Evolutionary conservation across 2,329 filamentous ascomycete species (phyloP).

Genomic region (Hymenoscyphus repandus): DNA sequence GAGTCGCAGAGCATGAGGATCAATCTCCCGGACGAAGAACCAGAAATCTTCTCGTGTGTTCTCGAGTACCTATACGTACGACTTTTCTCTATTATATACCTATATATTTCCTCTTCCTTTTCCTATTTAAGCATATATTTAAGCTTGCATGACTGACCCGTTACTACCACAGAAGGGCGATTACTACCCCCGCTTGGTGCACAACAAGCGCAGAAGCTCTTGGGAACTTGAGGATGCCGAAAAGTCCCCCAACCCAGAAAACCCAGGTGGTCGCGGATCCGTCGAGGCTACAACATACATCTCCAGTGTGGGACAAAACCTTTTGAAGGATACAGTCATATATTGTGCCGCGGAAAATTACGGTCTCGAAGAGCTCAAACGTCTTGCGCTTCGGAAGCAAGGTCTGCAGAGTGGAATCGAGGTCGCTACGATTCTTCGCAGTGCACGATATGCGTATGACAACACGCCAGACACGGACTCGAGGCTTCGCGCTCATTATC

Average conservation of each 20-base stretch:
- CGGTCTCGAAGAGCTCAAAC: constrained; percentile 77
- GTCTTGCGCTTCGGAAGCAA: constrained; percentile 80
- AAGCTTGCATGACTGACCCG: background rate
- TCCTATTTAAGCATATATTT: background rate
- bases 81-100: background rate
- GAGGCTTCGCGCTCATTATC: constrained; percentile 85
- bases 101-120: background rate
- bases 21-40: constrained; percentile 76
- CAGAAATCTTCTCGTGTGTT: constrained; percentile 84
- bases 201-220: constrained; percentile 73
- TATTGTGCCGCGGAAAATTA: constrained; percentile 88
- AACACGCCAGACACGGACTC: constrained; percentile 87
- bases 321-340: constrained; percentile 84
- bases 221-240: constrained; percentile 72
- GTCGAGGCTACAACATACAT: constrained; percentile 66
- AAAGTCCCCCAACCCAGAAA: constrained; percentile 28
- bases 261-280: constrained; percentile 48
- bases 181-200: constrained; percentile 78
- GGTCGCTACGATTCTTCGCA: constrained; percentile 79
- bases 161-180: constrained; percentile 61
- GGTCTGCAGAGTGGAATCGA: constrained; percentile 90
- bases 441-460: constrained; percentile 83
- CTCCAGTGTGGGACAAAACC: constrained; percentile 55
- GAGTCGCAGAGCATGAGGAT: constrained; percentile 62
- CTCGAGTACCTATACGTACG: constrained; percentile 66